Evolutionary conservation across 2,329 filamentous ascomycete species (phyloP), one percentile per base, ranked within the genome.

Genomic region (Beauveria rudraprayagi): DNA sequence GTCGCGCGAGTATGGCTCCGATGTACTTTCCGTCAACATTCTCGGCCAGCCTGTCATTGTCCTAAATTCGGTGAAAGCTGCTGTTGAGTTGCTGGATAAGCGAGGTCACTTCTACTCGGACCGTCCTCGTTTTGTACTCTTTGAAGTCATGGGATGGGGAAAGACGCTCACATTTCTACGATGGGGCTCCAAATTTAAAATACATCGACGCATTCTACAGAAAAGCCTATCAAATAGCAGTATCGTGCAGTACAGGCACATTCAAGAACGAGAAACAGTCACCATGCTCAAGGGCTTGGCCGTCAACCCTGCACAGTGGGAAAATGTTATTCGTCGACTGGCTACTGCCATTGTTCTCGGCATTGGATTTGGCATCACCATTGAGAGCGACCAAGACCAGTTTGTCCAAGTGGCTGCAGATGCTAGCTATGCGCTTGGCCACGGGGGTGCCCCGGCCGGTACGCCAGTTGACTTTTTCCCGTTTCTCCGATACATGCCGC

Each of bases 381-480:
- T 78, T 19, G 61, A 71, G 5, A 66, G 67, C 22, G 70, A 77
- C 40, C 53, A 69, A 22, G 74, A 78, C 64, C 72, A 73, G 1
- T 77, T 74, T 60, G 72, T 80, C 37, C 68, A 77, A 58, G 70
- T 76, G 62, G 75, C 75, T 9, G 61, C 60, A 8, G 67, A 72
- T 26, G 71, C 67, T 26, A 69, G 66, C 55, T 68, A 71, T 50
- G 69, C 70, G 1, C 58, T 71, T 1, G 66, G 65, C 0, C 67
- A 72, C 37, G 67, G 68, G 3, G 72, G 71, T 10, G 68, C 69
- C 2, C 70, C 70, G 0, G 70, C 65, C 2, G 68, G 66, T 3
- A 77, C 75, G 2, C 69, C 78, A 2, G 76, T 81, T 16, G 80
- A 82, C 65, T 73, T 78, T 63, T 79, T 82, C 57, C 80, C 80